phyloP scores from a whole-genome alignment of 163 green algal species.

The Coccomyxa subellipsoidea region DNA sequence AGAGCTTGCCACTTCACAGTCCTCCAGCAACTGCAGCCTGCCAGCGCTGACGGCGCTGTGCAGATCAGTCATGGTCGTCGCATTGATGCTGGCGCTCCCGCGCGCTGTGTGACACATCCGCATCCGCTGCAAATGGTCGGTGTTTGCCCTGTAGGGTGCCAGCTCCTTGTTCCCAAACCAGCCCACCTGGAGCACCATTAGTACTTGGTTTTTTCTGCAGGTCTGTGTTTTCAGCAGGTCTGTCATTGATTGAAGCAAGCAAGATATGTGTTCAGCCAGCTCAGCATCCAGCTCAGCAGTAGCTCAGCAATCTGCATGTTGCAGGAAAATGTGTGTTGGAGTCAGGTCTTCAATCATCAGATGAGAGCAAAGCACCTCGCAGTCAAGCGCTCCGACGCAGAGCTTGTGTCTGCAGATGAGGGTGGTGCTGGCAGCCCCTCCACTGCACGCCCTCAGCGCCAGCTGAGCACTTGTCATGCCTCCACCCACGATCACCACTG shows the following conservation, averaged over 20 bases:
- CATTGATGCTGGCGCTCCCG: neutral
- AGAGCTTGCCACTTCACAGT: neutral
- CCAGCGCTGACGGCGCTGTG: neutral
- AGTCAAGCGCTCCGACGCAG: neutral
- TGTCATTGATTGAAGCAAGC: no score
- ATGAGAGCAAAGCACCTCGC: neutral
- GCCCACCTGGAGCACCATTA: neutral
- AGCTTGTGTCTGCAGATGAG: neutral
- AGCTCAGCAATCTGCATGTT: no score
- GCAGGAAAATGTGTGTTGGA: no score
- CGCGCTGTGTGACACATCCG: neutral
- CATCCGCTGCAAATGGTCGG: neutral
- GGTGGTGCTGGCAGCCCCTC: neutral
- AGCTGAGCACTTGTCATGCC: neutral
- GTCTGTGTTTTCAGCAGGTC: no score
- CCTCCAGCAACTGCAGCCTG: neutral
- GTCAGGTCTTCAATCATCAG: no score
- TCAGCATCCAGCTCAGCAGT: no score
- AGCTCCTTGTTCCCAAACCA: constrained; percentile 12
- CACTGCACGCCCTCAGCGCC: neutral
- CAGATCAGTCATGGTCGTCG: neutral
- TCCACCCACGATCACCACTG: neutral
- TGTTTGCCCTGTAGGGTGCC: neutral
- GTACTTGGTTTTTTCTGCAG: no score
- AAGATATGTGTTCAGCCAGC: no score